Base-by-base conservation (phyloP, 768 basidiomycete species). In the Russula earlei region DNA sequence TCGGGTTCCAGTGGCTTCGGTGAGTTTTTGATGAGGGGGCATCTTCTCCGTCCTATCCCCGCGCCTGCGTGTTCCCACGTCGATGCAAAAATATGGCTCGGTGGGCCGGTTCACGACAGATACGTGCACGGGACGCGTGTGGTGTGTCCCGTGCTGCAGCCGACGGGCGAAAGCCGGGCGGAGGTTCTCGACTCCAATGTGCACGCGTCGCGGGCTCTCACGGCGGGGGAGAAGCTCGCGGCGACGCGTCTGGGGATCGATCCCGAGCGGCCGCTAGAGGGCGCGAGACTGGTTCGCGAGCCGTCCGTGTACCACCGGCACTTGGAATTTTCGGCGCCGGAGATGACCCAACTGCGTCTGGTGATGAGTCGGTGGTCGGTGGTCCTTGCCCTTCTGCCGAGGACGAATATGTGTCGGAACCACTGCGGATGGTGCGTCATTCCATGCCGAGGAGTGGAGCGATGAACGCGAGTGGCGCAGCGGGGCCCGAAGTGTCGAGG, bases 71-170 rank as follows among this genome's bases (percentile, higher is more conserved):
- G n/a, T n/a, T n/a, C n/a, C n/a, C n/a, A n/a, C n/a, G n/a, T n/a
- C n/a, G n/a, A n/a, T n/a, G n/a, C n/a, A n/a, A 24, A n/a, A 9
- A 17, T 10, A 1, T 20, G 5, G 22, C 12, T 29, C 12, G 29
- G 27, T n/a, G 27, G 15, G 11, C 10, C 34, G 12, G 53, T 3
- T 17, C 6, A n/a, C 27, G 29, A 31, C n/a, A 57, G 59, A 5
- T 60, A 75, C n/a, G 71, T 74, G 1, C 73, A 77, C n/a, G 75
- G 74, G 4, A 61, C 68, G 33, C 69, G 74, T 10, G 67, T 75
- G 22, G 69, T 71, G 8, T 60, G 72, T 25, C 63, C 65, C 1
- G 49, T 33, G 12, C 33, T 62, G 19, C 43, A 57, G 10, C 43
- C 62, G 4, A 54, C 45, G 34, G 62, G 49, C 1, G 19, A 47